Percentiles rank a stretch among this genome's conserved stretches.
These are phyloP conservation scores for Xylaria flabelliformis DNA, from an alignment of 495 filamentous ascomycete genomes.

Conservation along the genomic window DNA sequence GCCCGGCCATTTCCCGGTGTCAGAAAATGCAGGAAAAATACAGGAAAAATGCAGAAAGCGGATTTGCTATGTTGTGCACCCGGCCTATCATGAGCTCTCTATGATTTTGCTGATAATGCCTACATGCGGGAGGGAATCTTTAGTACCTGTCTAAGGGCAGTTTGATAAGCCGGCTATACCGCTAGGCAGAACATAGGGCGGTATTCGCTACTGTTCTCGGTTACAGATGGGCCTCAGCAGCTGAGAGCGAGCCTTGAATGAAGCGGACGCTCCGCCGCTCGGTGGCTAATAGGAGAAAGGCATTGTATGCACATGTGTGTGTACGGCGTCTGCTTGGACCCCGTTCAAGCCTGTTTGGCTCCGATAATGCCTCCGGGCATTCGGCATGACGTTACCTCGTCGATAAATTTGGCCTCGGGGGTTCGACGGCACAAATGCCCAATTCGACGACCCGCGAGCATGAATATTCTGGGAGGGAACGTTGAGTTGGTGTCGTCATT, in stretches of 20 bases:
- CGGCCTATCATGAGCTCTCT: conserved; percentile 2
- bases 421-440: conserved; percentile 1
- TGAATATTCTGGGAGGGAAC: not conserved
- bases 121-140: not conserved
- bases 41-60: conserved; percentile 7
- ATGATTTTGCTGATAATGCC: not conserved
- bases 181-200: conserved; percentile 25
- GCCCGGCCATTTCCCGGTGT: conserved; percentile 3
- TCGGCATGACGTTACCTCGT: conserved; percentile 13
- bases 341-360: conserved; percentile 17
- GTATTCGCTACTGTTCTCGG: not conserved
- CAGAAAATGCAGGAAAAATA: not conserved
- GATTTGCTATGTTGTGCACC: not conserved
- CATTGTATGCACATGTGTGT: not conserved
- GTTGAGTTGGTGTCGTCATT: conserved; percentile 1
- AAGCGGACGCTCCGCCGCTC: not conserved
- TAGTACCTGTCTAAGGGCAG: conserved; percentile 17
- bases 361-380: conserved; percentile 16
- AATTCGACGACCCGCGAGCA: not conserved
- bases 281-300: conserved; percentile 1
- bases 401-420: conserved; percentile 1
- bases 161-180: conserved; percentile 16
- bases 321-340: conserved; percentile 16
- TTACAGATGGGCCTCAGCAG: not conserved
- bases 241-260: conserved; percentile 9